phyloP scores from a whole-genome alignment of 2,329 filamentous ascomycete species.

The Hymenoscyphus salicellus region DNA sequence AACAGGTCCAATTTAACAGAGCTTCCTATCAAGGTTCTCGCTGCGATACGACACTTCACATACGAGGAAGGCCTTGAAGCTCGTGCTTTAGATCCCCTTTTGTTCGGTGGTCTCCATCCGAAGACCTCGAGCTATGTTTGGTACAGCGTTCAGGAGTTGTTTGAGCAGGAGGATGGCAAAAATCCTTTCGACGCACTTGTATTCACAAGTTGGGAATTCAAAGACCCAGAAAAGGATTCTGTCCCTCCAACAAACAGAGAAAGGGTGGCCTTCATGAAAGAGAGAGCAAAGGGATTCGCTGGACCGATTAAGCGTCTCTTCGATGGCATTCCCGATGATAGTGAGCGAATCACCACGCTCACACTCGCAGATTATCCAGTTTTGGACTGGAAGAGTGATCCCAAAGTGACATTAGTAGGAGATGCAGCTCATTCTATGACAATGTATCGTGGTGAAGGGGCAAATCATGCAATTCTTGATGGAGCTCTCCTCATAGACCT shows the following conservation, averaged over 20 bases:
- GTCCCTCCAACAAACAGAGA: background rate
- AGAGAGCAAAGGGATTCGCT: conserved; percentile 38
- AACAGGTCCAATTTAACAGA: background rate
- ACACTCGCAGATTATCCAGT: conserved; percentile 37
- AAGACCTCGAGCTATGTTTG: conserved; percentile 3
- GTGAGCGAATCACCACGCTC: conserved; percentile 34
- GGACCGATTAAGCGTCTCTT: conserved; percentile 45
- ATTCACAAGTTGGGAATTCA: conserved; percentile 1
- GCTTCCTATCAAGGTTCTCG: conserved; percentile 1
- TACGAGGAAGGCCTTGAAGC: conserved; percentile 1
- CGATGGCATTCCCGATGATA: conserved; percentile 45
- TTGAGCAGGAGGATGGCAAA: conserved; percentile 1
- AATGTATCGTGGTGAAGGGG: conserved; percentile 52
- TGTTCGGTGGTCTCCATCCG: conserved; percentile 2
- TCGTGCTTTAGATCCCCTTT: conserved; percentile 2
- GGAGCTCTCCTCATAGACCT: conserved; percentile 45
- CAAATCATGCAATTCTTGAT: conserved; percentile 55
- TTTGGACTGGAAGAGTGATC: conserved; percentile 33
- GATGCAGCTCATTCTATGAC: conserved; percentile 39
- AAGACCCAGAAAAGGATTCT: background rate
- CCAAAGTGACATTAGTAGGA: conserved; percentile 34
- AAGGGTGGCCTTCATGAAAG: conserved; percentile 41
- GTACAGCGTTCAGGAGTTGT: conserved; percentile 5
- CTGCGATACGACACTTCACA: background rate
- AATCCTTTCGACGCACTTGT: conserved; percentile 1